These are phyloP conservation scores for Erucastrum elatum DNA, from an alignment of 345 rosid genomes.

Conservation along the genomic window DNA sequence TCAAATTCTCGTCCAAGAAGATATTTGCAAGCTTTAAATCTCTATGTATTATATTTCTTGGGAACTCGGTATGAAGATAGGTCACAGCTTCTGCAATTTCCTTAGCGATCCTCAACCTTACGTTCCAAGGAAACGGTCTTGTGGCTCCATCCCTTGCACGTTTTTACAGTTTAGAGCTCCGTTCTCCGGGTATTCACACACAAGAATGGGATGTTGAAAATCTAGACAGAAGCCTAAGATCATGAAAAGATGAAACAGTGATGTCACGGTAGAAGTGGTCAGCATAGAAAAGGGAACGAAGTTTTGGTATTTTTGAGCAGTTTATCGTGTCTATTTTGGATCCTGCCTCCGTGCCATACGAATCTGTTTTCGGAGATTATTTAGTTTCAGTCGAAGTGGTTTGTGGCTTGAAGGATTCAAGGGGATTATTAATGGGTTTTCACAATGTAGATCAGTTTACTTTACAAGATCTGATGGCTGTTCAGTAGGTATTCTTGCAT, in stretches of 20 bases:
- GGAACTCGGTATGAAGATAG: slow-evolving; percentile 10
- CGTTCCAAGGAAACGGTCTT: slow-evolving; percentile 17
- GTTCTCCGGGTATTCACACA: slow-evolving; percentile 21
- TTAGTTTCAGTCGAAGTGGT: neutral
- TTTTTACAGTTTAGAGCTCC: slow-evolving; percentile 7
- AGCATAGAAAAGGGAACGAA: neutral
- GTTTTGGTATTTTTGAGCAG: slow-evolving; percentile 21
- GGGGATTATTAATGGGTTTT: too few relatives aligned
- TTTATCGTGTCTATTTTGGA: slow-evolving; percentile 14
- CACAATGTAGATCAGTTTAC: neutral
- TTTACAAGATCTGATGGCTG: neutral
- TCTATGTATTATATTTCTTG: too few relatives aligned
- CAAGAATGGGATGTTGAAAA: slow-evolving; percentile 19
- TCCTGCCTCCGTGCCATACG: slow-evolving; percentile 10
- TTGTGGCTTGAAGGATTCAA: neutral
- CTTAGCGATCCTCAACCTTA: slow-evolving; percentile 14
- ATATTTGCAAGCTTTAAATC: too few relatives aligned
- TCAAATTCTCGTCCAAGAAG: too few relatives aligned
- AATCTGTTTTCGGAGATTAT: slow-evolving; percentile 11
- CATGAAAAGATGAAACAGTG: neutral
- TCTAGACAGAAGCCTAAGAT: slow-evolving; percentile 20
- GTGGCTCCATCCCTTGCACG: neutral
- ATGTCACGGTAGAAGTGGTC: too few relatives aligned
- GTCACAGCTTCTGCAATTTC: slow-evolving; percentile 16
- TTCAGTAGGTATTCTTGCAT: neutral